Evolutionary conservation across 1,139 yeast species (phyloP).

Genomic region (Diutina ranongensis): DNA sequence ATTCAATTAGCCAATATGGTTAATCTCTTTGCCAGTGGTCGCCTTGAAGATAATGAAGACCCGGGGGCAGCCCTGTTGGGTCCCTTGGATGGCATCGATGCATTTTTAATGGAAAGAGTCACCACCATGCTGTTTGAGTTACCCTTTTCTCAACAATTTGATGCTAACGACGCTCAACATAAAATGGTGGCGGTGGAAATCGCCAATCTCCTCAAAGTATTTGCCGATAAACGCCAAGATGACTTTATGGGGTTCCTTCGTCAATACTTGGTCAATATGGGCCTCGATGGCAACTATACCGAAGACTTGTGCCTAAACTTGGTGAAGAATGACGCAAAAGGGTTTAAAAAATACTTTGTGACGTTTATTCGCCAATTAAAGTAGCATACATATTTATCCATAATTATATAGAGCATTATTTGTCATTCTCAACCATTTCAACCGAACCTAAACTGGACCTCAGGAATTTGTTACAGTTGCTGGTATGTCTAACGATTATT

Average conservation of each 20-base stretch:
- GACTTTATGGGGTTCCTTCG: slow-evolving; percentile 40
- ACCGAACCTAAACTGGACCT: too few species aligned
- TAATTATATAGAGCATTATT: background rate
- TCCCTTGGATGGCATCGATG: slow-evolving; percentile 61
- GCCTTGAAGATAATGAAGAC: slow-evolving; percentile 42
- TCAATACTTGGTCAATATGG: slow-evolving; percentile 46
- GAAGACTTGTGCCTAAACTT: slow-evolving; percentile 48
- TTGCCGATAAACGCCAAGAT: slow-evolving; percentile 30
- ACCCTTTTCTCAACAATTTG: slow-evolving; percentile 61
- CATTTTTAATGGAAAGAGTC: slow-evolving; percentile 55
- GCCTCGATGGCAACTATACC: slow-evolving; percentile 44
- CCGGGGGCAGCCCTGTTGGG: slow-evolving; percentile 42
- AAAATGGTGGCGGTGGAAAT: slow-evolving; percentile 68
- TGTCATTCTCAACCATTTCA: too few species aligned
- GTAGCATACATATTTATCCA: slow-evolving; percentile 7
- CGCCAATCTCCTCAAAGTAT: slow-evolving; percentile 47
- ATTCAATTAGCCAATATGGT: slow-evolving; percentile 54
- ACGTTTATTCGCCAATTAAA: slow-evolving; percentile 40
- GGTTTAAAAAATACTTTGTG: slow-evolving; percentile 54
- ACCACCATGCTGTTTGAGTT: slow-evolving; percentile 67
- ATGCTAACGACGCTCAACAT: slow-evolving; percentile 68
- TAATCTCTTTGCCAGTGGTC: slow-evolving; percentile 48
- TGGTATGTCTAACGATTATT: too few species aligned
- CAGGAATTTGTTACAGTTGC: too few species aligned
- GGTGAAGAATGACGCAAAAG: slow-evolving; percentile 41